Conservation (phyloP, 495 filamentous ascomycete genomes). For the Thozetella sp. region DNA sequence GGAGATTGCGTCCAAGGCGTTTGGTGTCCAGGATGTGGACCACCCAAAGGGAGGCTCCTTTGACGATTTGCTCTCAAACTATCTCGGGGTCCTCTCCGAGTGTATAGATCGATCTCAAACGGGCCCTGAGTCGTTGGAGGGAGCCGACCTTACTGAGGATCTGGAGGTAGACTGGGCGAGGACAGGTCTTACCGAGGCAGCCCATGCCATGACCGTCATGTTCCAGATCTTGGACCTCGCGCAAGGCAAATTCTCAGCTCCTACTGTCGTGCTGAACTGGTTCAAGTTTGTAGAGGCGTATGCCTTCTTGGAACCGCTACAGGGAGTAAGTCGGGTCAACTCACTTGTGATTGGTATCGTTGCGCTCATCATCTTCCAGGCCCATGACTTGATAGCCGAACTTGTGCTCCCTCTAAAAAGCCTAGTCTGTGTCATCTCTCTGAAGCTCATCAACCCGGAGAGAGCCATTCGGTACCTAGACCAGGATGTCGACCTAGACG, state of each 20-base stretch:
- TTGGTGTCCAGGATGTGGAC: slow-evolving; percentile 15
- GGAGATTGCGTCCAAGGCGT: slow-evolving; percentile 19
- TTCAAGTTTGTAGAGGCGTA: slow-evolving; percentile 67
- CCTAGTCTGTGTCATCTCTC: slow-evolving; percentile 70
- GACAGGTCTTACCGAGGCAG: slow-evolving; percentile 64
- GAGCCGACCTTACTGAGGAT: slow-evolving; percentile 37
- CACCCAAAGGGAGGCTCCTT: slow-evolving; percentile 19
- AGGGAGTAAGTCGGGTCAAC: slow-evolving; percentile 47
- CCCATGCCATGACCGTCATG: slow-evolving; percentile 72
- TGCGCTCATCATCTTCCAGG: slow-evolving; percentile 19
- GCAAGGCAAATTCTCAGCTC: slow-evolving; percentile 53
- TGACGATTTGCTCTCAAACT: slow-evolving; percentile 37
- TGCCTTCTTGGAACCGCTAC: slow-evolving; percentile 62
- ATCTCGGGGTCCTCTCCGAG: slow-evolving; percentile 33
- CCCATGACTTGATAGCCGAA: slow-evolving; percentile 46
- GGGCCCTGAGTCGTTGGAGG: slow-evolving; percentile 22
- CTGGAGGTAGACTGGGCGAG: slow-evolving; percentile 65
- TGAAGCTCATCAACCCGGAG: slow-evolving; percentile 73
- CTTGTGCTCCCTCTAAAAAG: slow-evolving; percentile 64
- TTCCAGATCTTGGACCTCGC: slow-evolving; percentile 68
- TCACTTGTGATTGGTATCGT: slow-evolving; percentile 22
- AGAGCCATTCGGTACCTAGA: slow-evolving; percentile 42
- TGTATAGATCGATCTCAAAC: slow-evolving; percentile 31
- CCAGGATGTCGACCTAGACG: slow-evolving; percentile 36
- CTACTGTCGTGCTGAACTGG: slow-evolving; percentile 67